A percentile compares a stretch with the other conserved stretches of the same genome.
Evolutionary conservation across 1,284 basidiomycete species (phyloP).

Genomic region (Tremellales sp.): DNA sequence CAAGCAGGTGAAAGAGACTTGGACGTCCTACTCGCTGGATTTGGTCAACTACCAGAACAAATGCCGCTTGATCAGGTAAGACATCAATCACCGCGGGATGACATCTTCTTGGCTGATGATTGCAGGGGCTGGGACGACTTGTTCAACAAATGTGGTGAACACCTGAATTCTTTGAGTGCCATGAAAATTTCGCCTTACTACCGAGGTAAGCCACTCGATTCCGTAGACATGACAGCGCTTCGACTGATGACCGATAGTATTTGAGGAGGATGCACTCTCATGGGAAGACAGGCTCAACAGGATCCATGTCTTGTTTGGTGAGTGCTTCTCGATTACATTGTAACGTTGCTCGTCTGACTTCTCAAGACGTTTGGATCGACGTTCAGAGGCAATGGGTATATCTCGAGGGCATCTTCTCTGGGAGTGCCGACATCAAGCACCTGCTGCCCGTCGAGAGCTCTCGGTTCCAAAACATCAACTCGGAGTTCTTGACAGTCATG

Average conservation of each 20-base stretch:
- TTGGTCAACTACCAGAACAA: slow-evolving; percentile 99
- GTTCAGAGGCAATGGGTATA: slow-evolving; percentile 99
- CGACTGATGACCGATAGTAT: slow-evolving; percentile 58
- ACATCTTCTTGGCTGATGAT: slow-evolving; percentile 5
- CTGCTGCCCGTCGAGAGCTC: slow-evolving; percentile 94
- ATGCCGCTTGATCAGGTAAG: slow-evolving; percentile 90
- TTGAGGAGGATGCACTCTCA: slow-evolving; percentile 86
- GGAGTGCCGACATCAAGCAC: slow-evolving; percentile 97
- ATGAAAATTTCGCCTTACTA: slow-evolving; percentile 98
- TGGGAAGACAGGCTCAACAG: slow-evolving; percentile 96
- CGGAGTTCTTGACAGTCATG: slow-evolving; percentile 97
- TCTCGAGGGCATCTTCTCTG: slow-evolving; percentile 98
- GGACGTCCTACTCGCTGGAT: slow-evolving; percentile 94
- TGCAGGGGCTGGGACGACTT: slow-evolving; percentile 98
- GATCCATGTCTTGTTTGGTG: slow-evolving; percentile 87
- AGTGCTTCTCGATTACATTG: slow-evolving; percentile 27
- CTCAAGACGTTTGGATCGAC: slow-evolving; percentile 80
- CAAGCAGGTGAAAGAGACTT: slow-evolving; percentile 92
- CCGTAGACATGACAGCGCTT: too few relatives aligned
- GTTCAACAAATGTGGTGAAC: slow-evolving; percentile 93
- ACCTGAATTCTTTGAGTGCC: slow-evolving; percentile 88
- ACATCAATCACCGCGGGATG: slow-evolving; percentile 54
- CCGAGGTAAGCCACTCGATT: slow-evolving; percentile 60
- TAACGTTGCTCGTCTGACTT: slow-evolving; percentile 52
- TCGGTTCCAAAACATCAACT: slow-evolving; percentile 97